Percentiles rank a stretch among this genome's conserved stretches.
Evolutionary conservation across 768 basidiomycete genomes (phyloP).

Genomic region (Mrakia gelida): DNA sequence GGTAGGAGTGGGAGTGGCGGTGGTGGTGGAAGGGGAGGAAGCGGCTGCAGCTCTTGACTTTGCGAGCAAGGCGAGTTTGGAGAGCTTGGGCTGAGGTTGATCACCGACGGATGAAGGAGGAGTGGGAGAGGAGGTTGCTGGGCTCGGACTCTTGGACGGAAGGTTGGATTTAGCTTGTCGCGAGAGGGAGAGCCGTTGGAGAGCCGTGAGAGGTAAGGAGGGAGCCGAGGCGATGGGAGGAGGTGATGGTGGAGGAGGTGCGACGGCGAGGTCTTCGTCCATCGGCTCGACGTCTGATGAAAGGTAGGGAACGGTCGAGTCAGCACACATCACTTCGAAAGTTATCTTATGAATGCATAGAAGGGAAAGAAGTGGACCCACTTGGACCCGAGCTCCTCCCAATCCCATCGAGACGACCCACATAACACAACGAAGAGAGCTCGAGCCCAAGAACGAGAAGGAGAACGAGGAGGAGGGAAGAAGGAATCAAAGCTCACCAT

Average conservation of each 20-base stretch:
- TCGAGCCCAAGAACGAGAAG: background rate
- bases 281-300: conserved; percentile 1
- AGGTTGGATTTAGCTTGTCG: conserved; percentile 49
- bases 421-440: background rate
- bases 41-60: conserved; percentile 23
- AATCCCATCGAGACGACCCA: background rate
- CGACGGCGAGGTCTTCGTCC: background rate
- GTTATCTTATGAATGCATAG: background rate
- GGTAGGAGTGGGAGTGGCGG: background rate
- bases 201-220: conserved; percentile 37
- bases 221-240: background rate
- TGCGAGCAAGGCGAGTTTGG: conserved; percentile 31
- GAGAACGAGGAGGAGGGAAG: background rate
- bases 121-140: conserved; percentile 27
- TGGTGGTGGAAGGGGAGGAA: background rate
- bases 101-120: background rate
- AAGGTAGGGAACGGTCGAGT: background rate
- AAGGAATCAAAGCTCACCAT: conserved; percentile 59
- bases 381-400: conserved; percentile 13
- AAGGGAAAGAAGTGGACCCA: conserved; percentile 1
- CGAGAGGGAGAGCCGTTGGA: conserved; percentile 51
- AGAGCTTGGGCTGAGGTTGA: conserved; percentile 28
- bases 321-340: background rate
- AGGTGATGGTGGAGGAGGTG: background rate
- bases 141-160: conserved; percentile 42